A percentile compares a stretch with the other conserved stretches of the same genome.
Conservation (phyloP, 2,329 filamentous ascomycete species). For the Xenosphaeropsis pyriputrescens region DNA sequence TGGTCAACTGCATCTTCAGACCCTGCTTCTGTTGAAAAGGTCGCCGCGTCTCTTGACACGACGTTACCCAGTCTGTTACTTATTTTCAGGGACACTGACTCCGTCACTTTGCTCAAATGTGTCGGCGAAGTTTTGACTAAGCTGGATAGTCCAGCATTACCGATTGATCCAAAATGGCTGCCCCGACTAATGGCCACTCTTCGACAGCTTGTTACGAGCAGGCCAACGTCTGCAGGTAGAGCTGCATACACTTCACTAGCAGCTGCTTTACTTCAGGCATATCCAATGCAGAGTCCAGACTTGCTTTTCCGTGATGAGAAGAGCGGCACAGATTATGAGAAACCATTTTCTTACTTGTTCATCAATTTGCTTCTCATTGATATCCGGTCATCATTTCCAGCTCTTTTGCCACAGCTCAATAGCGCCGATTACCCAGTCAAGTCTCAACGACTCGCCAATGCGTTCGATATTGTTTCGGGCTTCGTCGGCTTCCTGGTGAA, state of each 20-base stretch:
- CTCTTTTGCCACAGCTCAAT: constrained; percentile 42
- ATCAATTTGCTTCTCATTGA: constrained; percentile 53
- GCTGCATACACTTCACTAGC: constrained; percentile 44
- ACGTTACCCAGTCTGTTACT: constrained; percentile 32
- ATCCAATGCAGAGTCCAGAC: constrained; percentile 27
- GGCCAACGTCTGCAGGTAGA: constrained; percentile 37
- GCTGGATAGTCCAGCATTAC: constrained; percentile 18
- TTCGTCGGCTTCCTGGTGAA: constrained; percentile 43
- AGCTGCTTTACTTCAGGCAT: constrained; percentile 40
- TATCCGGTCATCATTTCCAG: constrained; percentile 45
- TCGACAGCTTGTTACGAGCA: constrained; percentile 34
- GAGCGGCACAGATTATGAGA: constrained; percentile 18
- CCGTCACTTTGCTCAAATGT: constrained; percentile 33
- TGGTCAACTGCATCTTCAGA: constrained; percentile 34
- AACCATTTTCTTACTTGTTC: constrained; percentile 46
- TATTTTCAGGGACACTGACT: constrained; percentile 43
- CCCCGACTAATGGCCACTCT: constrained; percentile 29
- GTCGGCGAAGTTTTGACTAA: not conserved
- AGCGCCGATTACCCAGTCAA: constrained; percentile 31
- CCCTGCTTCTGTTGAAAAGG: constrained; percentile 14
- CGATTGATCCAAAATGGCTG: constrained; percentile 38
- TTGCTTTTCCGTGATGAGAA: constrained; percentile 35
- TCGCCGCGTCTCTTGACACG: constrained; percentile 27
- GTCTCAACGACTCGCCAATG: constrained; percentile 40
- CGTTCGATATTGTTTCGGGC: constrained; percentile 43